A percentile compares a stretch with the other conserved stretches of the same genome.
phyloP scores from a whole-genome alignment of 2,329 filamentous ascomycete genomes.

The Cytospora chrysosperma region DNA sequence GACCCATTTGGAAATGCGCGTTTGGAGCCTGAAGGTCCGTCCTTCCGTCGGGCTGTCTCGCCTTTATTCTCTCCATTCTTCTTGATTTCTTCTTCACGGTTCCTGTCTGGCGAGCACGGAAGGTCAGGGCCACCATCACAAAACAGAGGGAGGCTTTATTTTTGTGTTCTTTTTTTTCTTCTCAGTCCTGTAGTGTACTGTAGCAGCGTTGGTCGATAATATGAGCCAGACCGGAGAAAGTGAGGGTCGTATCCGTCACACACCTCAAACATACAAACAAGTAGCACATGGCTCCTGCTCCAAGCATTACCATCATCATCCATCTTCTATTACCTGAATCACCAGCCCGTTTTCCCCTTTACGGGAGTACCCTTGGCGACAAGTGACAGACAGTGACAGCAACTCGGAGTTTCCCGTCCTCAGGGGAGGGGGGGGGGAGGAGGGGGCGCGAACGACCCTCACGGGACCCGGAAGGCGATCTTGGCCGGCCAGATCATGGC shows the following conservation, averaged over 20 bases:
- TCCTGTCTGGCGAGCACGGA: not conserved
- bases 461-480: conserved; percentile 41
- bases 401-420: too few relatives aligned
- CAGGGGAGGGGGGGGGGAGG: too few relatives aligned
- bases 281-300: not conserved
- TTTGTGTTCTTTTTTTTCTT: not conserved
- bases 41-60: not conserved
- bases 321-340: not conserved
- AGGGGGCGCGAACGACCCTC: too few relatives aligned
- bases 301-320: too few relatives aligned
- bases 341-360: too few relatives aligned
- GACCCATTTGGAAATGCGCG: not conserved
- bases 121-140: not conserved
- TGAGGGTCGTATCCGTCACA: not conserved
- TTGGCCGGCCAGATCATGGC: conserved; percentile 51
- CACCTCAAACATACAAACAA: not conserved
- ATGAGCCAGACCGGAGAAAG: not conserved
- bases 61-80: not conserved
- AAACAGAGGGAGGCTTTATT: not conserved
- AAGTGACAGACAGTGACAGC: not conserved
- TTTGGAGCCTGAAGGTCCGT: not conserved
- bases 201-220: conserved; percentile 1
- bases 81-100: too few relatives aligned
- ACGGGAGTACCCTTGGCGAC: too few relatives aligned
- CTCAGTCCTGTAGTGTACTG: not conserved